A percentile compares a stretch with the other conserved stretches of the same genome.
Conservation (phyloP, 441 rosid genomes). For the Rhodomyrtus psidioides region DNA sequence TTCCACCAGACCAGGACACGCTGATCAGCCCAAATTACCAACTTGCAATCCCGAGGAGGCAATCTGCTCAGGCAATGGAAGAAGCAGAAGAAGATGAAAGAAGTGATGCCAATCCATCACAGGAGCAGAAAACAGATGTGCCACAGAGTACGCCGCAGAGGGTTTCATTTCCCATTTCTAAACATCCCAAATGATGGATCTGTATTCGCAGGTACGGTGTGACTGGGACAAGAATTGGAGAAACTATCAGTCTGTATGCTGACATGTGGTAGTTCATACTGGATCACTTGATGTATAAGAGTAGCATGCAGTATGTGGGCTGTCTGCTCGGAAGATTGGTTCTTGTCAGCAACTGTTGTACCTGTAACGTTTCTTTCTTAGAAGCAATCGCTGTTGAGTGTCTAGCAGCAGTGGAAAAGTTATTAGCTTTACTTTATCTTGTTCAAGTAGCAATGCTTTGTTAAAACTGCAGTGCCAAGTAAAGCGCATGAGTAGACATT, state of each 20-base stretch:
- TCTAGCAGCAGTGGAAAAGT: background rate
- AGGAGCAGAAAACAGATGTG: slow-evolving; percentile 38
- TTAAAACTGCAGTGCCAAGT: background rate
- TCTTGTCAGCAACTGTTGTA: background rate
- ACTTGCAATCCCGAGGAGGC: slow-evolving; percentile 55
- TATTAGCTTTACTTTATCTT: background rate
- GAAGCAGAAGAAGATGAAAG: slow-evolving; percentile 77
- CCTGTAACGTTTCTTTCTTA: background rate
- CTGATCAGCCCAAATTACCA: slow-evolving; percentile 76
- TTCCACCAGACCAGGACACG: slow-evolving; percentile 80
- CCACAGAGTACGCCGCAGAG: slow-evolving; percentile 45
- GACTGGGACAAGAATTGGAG: background rate
- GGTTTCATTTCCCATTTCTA: slow-evolving; percentile 67
- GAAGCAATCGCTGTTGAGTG: background rate
- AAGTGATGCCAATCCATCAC: slow-evolving; percentile 40
- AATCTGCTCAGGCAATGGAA: slow-evolving; percentile 40
- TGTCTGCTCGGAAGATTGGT: background rate
- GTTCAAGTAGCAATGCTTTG: background rate
- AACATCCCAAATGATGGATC: slow-evolving; percentile 33
- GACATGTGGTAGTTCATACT: background rate
- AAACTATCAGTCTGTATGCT: background rate
- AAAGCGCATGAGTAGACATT: background rate
- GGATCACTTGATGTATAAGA: background rate
- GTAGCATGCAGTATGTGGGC: background rate
- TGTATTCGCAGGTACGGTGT: background rate